Conservation (phyloP, 2,329 filamentous ascomycete species). For the Cercospora beticola region DNA sequence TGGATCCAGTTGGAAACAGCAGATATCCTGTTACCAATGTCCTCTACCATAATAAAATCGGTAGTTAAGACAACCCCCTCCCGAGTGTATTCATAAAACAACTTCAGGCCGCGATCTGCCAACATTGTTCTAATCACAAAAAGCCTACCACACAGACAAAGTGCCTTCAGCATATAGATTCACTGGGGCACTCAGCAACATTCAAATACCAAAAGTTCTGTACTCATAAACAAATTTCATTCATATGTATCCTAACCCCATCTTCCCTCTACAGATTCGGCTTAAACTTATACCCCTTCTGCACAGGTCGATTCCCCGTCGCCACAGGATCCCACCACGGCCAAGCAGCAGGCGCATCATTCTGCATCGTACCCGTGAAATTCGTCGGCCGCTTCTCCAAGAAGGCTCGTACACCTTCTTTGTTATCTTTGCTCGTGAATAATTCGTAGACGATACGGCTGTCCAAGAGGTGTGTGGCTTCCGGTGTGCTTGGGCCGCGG, state of each 20-base stretch:
- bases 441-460: conserved; percentile 62
- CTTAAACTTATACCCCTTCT: conserved; percentile 29
- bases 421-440: conserved; percentile 61
- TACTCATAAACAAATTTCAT: neutral
- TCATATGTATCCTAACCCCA: neutral
- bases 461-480: conserved; percentile 71
- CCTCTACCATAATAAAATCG: too few relatives aligned
- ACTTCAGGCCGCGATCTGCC: neutral
- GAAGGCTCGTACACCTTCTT: conserved; percentile 68
- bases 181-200: neutral
- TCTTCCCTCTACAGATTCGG: conserved; percentile 28
- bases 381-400: conserved; percentile 65
- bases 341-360: conserved; percentile 59
- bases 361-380: conserved; percentile 61
- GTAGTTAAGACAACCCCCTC: too few relatives aligned
- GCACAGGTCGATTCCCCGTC: conserved; percentile 44
- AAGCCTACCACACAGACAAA: neutral
- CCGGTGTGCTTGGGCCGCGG: conserved; percentile 57
- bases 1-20: neutral
- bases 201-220: neutral
- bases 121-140: neutral
- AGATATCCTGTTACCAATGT: neutral
- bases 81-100: neutral
- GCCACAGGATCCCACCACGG: conserved; percentile 68
- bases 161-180: neutral